Percentiles rank a stretch among this genome's conserved stretches.
Evolutionary conservation across 1,284 basidiomycete species (phyloP).

Genomic region (Fomes fomentarius): DNA sequence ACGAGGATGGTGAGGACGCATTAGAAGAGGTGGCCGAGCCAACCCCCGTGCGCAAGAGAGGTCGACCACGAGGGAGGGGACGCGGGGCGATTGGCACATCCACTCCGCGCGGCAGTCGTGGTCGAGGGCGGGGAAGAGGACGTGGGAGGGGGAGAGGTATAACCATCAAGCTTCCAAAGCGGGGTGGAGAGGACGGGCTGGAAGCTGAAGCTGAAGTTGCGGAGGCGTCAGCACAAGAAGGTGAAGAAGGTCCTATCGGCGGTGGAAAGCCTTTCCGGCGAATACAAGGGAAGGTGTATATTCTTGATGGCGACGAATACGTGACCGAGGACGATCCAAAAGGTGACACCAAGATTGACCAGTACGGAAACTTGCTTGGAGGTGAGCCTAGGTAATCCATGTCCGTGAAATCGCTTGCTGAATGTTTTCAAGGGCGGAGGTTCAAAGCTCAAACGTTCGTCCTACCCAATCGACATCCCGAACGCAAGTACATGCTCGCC

Average conservation of each 20-base stretch:
- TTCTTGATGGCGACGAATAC: constrained; percentile 89
- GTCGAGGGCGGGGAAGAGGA: constrained; percentile 48
- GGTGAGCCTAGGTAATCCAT: constrained; percentile 52
- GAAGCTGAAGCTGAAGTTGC: constrained; percentile 33
- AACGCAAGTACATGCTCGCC: constrained; percentile 91
- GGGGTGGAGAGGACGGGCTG: constrained; percentile 50
- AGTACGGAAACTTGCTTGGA: constrained; percentile 81
- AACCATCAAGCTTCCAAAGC: constrained; percentile 38
- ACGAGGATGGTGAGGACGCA: constrained; percentile 18
- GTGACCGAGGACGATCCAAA: constrained; percentile 82
- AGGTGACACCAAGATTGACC: constrained; percentile 92
- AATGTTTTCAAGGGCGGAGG: constrained; percentile 60
- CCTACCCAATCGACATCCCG: constrained; percentile 80
- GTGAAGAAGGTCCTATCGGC: constrained; percentile 41
- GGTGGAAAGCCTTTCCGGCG: constrained; percentile 72
- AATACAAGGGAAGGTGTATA: constrained; percentile 77
- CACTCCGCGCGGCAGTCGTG: constrained; percentile 37
- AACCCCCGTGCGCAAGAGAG: constrained; percentile 25
- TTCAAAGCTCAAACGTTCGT: constrained; percentile 91
- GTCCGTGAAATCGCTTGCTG: background rate
- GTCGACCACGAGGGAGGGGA: constrained; percentile 33
- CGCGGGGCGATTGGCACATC: constrained; percentile 30
- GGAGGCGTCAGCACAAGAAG: constrained; percentile 37
- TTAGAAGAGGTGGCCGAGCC: constrained; percentile 27
- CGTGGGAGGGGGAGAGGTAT: constrained; percentile 39